phyloP scores from a whole-genome alignment of 2,329 filamentous ascomycete species.

The Penicillium polonicum region DNA sequence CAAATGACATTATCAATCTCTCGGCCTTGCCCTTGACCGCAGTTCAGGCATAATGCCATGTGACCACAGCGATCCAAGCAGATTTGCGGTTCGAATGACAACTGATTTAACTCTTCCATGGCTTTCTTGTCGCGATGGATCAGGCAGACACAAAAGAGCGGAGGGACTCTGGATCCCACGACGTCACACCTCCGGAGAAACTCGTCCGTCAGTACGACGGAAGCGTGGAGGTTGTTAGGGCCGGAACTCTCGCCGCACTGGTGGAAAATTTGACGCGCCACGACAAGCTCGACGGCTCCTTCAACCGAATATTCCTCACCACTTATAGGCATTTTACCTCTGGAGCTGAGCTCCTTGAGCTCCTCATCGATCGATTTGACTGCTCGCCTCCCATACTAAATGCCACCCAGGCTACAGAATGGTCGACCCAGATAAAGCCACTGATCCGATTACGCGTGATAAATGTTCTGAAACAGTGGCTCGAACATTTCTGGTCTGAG shows the following conservation, averaged over 20 bases:
- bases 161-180: conserved; percentile 6
- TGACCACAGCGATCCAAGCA: not conserved
- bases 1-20: not conserved
- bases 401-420: conserved; percentile 69
- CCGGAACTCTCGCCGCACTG: conserved; percentile 75
- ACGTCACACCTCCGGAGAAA: conserved; percentile 10
- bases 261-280: conserved; percentile 92
- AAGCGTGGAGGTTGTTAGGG: conserved; percentile 17
- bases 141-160: not conserved
- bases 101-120: not conserved
- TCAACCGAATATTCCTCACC: conserved; percentile 92
- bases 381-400: conserved; percentile 76
- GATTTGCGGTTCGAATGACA: not conserved
- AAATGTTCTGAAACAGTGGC: conserved; percentile 94
- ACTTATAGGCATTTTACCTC: conserved; percentile 91
- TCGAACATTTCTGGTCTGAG: conserved; percentile 97
- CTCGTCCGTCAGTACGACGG: conserved; percentile 12
- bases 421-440: conserved; percentile 87
- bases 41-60: not conserved
- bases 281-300: conserved; percentile 84
- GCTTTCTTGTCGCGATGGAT: not conserved
- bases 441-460: conserved; percentile 87
- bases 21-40: not conserved
- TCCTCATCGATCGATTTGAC: conserved; percentile 81
- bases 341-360: conserved; percentile 80